Evolutionary conservation across 2,329 filamentous ascomycete genomes (phyloP).

Genomic region (Madurella mycetomatis): DNA sequence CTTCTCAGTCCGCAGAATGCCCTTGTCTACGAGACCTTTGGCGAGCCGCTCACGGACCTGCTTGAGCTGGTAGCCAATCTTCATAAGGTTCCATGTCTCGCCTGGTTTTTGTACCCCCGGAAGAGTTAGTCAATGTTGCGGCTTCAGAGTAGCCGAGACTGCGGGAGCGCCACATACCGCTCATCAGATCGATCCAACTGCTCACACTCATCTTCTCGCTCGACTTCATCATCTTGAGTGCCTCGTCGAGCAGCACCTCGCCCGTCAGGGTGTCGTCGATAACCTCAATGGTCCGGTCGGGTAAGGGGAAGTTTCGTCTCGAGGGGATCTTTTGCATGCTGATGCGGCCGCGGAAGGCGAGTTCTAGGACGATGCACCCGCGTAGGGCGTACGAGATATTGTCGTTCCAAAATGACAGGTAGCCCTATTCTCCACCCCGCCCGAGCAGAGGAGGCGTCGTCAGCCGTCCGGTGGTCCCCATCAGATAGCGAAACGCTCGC

Average conservation of each 20-base stretch:
- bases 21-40: slow-evolving; percentile 97
- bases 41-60: slow-evolving; percentile 96
- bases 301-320: slow-evolving; percentile 83
- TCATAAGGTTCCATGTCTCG: slow-evolving; percentile 99
- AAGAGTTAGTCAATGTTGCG: slow-evolving; percentile 12
- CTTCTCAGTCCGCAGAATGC: slow-evolving; percentile 96
- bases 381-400: slow-evolving; percentile 98
- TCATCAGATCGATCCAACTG: slow-evolving; percentile 99
- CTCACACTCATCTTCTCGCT: slow-evolving; percentile 99
- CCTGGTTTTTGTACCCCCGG: slow-evolving; percentile 50
- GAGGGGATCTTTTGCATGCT: slow-evolving; percentile 98
- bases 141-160: too few relatives aligned
- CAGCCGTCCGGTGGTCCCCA: neutral
- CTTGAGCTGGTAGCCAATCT: slow-evolving; percentile 99
- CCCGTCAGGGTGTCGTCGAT: slow-evolving; percentile 94
- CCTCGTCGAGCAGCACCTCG: slow-evolving; percentile 94
- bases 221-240: slow-evolving; percentile 99
- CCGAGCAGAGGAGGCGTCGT: neutral
- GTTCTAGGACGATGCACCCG: slow-evolving; percentile 96
- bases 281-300: slow-evolving; percentile 93
- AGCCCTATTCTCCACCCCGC: slow-evolving; percentile 61
- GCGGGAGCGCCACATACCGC: slow-evolving; percentile 55
- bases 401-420: slow-evolving; percentile 99
- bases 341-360: slow-evolving; percentile 92
- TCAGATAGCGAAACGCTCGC: neutral